A percentile compares a stretch with the other conserved stretches of the same genome.
Conservation (phyloP, 2,329 filamentous ascomycete species). For the Botryosphaeria dothidea region DNA sequence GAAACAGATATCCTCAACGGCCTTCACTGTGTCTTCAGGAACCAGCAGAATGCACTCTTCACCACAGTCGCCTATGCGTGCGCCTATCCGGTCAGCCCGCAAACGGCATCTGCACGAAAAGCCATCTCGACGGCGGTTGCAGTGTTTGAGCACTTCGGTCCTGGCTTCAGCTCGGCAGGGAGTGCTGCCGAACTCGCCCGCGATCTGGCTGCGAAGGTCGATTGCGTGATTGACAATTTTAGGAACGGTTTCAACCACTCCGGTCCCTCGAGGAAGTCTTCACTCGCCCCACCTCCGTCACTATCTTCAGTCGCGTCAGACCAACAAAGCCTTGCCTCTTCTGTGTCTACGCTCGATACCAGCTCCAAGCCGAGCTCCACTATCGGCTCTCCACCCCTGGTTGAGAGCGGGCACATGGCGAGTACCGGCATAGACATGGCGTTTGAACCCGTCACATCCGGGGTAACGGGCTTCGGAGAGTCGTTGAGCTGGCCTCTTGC, state of each 20-base stretch:
- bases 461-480: background rate
- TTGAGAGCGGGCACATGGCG: background rate
- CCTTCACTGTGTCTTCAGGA: conserved; percentile 44
- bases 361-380: background rate
- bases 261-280: background rate
- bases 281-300: background rate
- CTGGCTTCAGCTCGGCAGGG: background rate
- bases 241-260: background rate
- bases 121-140: background rate
- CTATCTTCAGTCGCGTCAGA: background rate
- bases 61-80: conserved; percentile 44
- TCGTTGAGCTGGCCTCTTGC: background rate
- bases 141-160: background rate
- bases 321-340: background rate
- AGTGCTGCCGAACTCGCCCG: background rate
- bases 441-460: background rate
- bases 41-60: conserved; percentile 47
- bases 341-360: background rate
- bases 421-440: background rate
- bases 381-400: background rate
- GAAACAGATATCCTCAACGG: conserved; percentile 27
- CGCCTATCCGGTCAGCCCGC: conserved; percentile 35
- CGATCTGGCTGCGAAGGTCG: background rate
- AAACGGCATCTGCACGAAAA: conserved; percentile 19
- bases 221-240: background rate